Conservation (phyloP, 1,284 basidiomycete species). For the Irpex rosettiformis region DNA sequence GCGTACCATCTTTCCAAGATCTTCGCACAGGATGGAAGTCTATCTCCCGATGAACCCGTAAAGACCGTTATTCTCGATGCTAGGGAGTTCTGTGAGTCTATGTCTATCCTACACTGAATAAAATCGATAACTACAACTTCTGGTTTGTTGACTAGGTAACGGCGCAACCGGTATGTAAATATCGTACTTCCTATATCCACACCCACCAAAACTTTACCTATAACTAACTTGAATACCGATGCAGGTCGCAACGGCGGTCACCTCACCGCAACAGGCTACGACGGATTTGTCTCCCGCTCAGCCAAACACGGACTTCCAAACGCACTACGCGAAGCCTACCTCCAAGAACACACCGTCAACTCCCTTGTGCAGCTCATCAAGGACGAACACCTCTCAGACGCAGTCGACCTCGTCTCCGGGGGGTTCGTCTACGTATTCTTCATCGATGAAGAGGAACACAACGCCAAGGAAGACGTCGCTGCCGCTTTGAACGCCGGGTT, state of each 20-base stretch:
- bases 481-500: conserved; percentile 54
- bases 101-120: not conserved
- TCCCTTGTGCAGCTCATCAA: conserved; percentile 51
- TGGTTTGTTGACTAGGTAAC: not conserved
- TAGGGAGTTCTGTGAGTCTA: not conserved
- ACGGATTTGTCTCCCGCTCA: conserved; percentile 38
- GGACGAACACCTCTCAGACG: conserved; percentile 36
- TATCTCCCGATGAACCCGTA: not conserved
- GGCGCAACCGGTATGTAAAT: conserved; percentile 85
- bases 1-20: not conserved
- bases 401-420: conserved; percentile 62
- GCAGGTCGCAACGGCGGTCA: conserved; percentile 78
- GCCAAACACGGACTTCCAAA: conserved; percentile 46
- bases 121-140: no score
- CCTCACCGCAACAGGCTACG: conserved; percentile 51
- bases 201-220: no score
- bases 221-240: no score
- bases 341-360: conserved; percentile 57
- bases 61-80: not conserved
- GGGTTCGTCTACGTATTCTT: conserved; percentile 51
- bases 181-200: no score
- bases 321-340: conserved; percentile 45
- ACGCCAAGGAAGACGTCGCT: conserved; percentile 41
- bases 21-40: not conserved
- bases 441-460: conserved; percentile 39